Evolutionary conservation across 768 basidiomycete genomes (phyloP).

Genomic region (Phylloporus rhodoxanthus): DNA sequence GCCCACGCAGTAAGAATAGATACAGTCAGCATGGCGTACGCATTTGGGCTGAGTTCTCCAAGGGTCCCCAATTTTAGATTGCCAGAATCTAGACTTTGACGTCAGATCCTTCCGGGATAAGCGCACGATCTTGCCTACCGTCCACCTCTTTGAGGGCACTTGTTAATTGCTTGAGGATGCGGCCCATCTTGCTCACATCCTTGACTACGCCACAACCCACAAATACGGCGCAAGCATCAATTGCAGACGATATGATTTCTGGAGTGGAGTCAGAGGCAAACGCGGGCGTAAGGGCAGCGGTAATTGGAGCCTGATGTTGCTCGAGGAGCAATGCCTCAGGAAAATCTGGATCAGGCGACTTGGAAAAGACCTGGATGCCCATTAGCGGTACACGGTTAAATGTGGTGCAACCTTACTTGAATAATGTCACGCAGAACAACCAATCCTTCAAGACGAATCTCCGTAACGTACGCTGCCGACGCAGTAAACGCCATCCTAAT

Average conservation of each 20-base stretch:
- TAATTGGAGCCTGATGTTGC: slow-evolving; percentile 97
- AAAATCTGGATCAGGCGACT: slow-evolving; percentile 87
- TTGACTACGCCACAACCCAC: slow-evolving; percentile 94
- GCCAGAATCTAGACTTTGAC: slow-evolving; percentile 56
- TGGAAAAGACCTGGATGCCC: slow-evolving; percentile 68
- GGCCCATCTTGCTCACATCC: slow-evolving; percentile 86
- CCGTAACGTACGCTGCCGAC: slow-evolving; percentile 92
- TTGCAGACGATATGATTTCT: slow-evolving; percentile 87
- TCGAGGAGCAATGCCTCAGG: slow-evolving; percentile 86
- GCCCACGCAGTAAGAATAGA: slow-evolving; percentile 96
- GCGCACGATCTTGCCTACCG: slow-evolving; percentile 40
- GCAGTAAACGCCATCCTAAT: slow-evolving; percentile 99
- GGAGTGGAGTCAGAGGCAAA: slow-evolving; percentile 95
- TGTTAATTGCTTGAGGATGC: slow-evolving; percentile 85
- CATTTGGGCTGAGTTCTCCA: slow-evolving; percentile 85
- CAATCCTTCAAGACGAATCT: slow-evolving; percentile 88
- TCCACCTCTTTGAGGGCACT: slow-evolving; percentile 86
- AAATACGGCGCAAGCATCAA: slow-evolving; percentile 90
- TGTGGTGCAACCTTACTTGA: slow-evolving; percentile 45
- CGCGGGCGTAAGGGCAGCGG: slow-evolving; percentile 92
- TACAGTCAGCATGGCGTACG: slow-evolving; percentile 89
- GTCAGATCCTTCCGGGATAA: slow-evolving; percentile 4
- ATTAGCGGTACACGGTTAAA: slow-evolving; percentile 2
- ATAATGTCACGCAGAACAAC: slow-evolving; percentile 89
- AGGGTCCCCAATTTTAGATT: slow-evolving; percentile 83